Evolutionary conservation across 139 green algal species (phyloP).

Genomic region (Volvox africanus): DNA sequence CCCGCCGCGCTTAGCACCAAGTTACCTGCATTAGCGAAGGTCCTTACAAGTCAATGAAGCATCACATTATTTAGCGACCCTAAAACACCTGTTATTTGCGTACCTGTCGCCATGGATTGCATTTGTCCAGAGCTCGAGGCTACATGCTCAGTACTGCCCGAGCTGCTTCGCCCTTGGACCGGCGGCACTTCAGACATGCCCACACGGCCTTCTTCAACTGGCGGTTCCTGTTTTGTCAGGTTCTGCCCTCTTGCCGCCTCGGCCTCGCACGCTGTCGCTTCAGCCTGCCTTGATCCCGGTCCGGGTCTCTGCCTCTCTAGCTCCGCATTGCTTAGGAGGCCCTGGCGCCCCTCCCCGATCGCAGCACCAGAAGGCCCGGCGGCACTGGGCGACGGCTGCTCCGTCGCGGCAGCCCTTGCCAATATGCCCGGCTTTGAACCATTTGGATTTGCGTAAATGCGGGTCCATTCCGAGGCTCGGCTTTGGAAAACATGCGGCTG

Average conservation of each 20-base stretch:
- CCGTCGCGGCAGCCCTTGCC: not conserved
- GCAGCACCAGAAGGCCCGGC: not conserved
- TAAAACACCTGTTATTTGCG: too few species aligned
- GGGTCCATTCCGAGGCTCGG: constrained; percentile 1
- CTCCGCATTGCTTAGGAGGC: too few species aligned
- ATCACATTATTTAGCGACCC: too few species aligned
- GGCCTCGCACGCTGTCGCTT: too few species aligned
- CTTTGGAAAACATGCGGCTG: constrained; percentile 9
- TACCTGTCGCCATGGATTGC: not conserved
- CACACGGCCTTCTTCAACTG: too few species aligned
- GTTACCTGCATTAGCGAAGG: too few species aligned
- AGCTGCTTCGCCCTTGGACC: not conserved
- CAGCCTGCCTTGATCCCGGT: too few species aligned
- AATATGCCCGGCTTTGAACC: not conserved
- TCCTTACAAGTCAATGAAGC: too few species aligned
- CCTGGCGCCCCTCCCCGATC: not conserved
- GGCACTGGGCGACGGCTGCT: not conserved
- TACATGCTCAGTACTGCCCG: not conserved
- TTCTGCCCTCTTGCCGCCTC: too few species aligned
- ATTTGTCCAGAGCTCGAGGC: not conserved
- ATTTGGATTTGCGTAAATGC: not conserved
- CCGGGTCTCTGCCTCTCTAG: too few species aligned
- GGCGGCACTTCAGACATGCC: not conserved
- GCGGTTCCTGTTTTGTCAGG: too few species aligned
- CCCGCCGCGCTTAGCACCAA: too few species aligned